Evolutionary conservation across 1,284 basidiomycete species (phyloP).

Genomic region (Cryptococcus deneoformans): DNA sequence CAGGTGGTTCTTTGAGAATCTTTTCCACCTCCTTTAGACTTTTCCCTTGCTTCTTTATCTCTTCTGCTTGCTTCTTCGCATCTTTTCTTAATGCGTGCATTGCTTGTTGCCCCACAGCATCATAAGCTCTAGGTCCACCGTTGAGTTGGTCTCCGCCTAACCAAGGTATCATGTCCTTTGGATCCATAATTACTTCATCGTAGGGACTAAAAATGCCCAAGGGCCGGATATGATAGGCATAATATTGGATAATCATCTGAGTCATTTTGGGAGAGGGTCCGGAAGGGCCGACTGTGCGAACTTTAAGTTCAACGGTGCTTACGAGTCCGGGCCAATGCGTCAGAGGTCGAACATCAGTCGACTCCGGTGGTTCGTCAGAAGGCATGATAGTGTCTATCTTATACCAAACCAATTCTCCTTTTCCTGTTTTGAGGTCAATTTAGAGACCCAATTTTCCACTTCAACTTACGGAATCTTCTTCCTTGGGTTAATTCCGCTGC

Average conservation of each 20-base stretch:
- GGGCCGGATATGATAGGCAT: slow-evolving; percentile 32
- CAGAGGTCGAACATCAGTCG: slow-evolving; percentile 17
- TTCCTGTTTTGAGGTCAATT: slow-evolving; percentile 13
- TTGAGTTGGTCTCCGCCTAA: slow-evolving; percentile 26
- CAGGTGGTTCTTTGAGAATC: neutral
- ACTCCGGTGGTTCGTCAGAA: slow-evolving; percentile 4
- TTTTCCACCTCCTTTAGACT: slow-evolving; percentile 8
- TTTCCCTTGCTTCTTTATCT: slow-evolving; percentile 6
- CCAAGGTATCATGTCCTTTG: slow-evolving; percentile 34
- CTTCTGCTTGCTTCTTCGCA: slow-evolving; percentile 19
- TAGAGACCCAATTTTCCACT: neutral
- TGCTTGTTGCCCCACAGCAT: slow-evolving; percentile 23
- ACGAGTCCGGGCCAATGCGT: slow-evolving; percentile 44
- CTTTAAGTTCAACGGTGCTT: slow-evolving; percentile 3
- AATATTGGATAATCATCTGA: slow-evolving; percentile 5
- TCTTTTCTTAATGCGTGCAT: slow-evolving; percentile 24
- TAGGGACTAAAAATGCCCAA: slow-evolving; percentile 33
- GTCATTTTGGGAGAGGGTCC: neutral
- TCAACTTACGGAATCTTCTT: slow-evolving; percentile 16
- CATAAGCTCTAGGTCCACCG: slow-evolving; percentile 31
- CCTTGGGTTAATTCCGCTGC: slow-evolving; percentile 13
- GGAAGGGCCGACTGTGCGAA: slow-evolving; percentile 1
- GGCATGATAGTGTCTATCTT: slow-evolving; percentile 24
- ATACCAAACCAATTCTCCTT: slow-evolving; percentile 43
- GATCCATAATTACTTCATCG: slow-evolving; percentile 19